Evolutionary conservation across 768 basidiomycete species (phyloP), one percentile per base, ranked within the genome.

Genomic region (Udeniomyces megalosporus): DNA sequence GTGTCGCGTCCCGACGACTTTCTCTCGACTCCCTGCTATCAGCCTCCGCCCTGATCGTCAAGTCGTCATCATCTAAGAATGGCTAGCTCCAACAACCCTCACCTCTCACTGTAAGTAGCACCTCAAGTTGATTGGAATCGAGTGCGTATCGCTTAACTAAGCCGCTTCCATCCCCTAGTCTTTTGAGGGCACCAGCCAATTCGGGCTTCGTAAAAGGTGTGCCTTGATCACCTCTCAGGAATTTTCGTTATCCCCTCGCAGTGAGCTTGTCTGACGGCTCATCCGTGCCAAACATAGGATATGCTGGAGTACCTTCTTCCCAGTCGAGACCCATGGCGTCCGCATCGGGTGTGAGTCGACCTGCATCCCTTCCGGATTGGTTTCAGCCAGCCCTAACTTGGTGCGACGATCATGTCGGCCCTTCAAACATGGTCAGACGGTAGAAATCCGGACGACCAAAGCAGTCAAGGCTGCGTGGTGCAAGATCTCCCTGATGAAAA

Each of bases 131-230:
- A 12, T 26, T 26, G 2, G 49, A 44, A 15, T 5, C 31, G 34
- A 34, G 3, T 29, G 4, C 58, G 35, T 28, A 32, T 24, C 50
- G 49, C 50, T 22, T 44, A 22, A 2, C 48, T 42, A 15, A 2
- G 26, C 22, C 45, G n/a, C 58, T n/a, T 26, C 60, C 14, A 26
- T 10, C 46, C 11, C 12, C 35, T 52, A 61, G 60, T 28, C 20
- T 61, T 11, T 47, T 61, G 20, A 42, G 60, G 22, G 60, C 60
- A 15, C 60, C 60, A 8, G 60, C 60, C 11, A 61, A 61, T 49
- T 17, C 49, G 42, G 60, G 38, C 17, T 61, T 61, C 60, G 51
- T 61, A 3, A 50, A 53, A 14, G 60, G 60, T 61, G n/a, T 28
- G 50, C 7, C 46, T 47, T 31, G 47, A 11, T n/a, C 12, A n/a